Conservation (phyloP, 169 alveolate genomes). For the Theileria orientalis region DNA sequence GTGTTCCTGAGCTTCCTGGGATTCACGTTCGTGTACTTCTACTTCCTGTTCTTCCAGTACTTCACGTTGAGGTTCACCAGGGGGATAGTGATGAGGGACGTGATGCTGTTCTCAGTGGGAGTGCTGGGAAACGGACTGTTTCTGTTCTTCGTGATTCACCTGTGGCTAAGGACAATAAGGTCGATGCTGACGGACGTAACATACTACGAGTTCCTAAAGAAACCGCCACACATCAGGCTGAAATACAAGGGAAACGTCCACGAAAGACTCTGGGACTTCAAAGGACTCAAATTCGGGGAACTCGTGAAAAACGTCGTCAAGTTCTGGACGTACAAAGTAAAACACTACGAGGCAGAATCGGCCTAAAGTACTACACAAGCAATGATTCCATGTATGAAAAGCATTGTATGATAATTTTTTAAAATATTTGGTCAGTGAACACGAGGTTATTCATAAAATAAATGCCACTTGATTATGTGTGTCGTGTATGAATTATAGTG, state of each 20-base stretch:
- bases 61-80: constrained; percentile 18
- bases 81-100: constrained; percentile 38
- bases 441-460: no score
- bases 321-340: constrained; percentile 40
- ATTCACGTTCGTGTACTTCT: constrained; percentile 66
- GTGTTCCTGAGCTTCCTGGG: constrained; percentile 63
- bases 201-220: constrained; percentile 83
- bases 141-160: constrained; percentile 76
- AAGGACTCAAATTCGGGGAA: constrained; percentile 11
- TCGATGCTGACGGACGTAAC: constrained; percentile 85
- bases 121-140: constrained; percentile 71
- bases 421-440: no score
- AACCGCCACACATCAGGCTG: constrained; percentile 62
- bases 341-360: background rate
- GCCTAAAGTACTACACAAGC: background rate
- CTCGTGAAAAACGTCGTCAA: constrained; percentile 23
- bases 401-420: no score
- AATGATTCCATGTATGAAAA: no score
- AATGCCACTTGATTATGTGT: no score
- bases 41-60: constrained; percentile 64
- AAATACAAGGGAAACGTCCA: constrained; percentile 46
- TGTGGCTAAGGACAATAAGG: constrained; percentile 75
- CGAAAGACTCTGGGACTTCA: constrained; percentile 61
- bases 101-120: constrained; percentile 28
- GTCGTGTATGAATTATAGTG: no score